Evolutionary conservation across 2,329 filamentous ascomycete species (phyloP), one percentile per base, ranked within the genome.

Genomic region (Aspergillus sp.): DNA sequence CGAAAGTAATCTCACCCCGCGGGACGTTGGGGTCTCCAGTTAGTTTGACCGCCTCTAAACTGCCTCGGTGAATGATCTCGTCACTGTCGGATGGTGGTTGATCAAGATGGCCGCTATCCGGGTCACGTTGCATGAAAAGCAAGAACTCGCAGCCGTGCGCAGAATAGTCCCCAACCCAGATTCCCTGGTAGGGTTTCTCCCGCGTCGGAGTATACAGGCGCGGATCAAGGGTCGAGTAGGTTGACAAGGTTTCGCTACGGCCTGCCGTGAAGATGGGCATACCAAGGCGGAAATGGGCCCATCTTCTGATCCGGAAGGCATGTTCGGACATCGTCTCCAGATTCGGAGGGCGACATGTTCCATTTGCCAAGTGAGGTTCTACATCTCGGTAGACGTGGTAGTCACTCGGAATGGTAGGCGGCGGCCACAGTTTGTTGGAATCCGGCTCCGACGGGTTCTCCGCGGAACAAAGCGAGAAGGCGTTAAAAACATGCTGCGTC

Each of bases 11-110:
- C 73, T 97, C 90, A 9, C 93, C 94, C 9, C 93, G 84, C 0
- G 94, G 94, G 14, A 98, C 87, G 65, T 97, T 96, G 0, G 89
- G 87, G 69, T 99, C 94, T 0, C 94, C 94, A 0, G 94, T 98
- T 36, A 99, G 79, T 73, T 98, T 98, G 70, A 97, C 87, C 0
- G 90, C 94, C 73, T 93, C 87, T 3, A 98, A 75, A 1, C 87
- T 82, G 4, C 92, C 91, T 12, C 80, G 81, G 65, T 90, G 86
- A 1, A 85, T 78, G 14, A 78, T 76, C 26, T 80, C 77, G 1
- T 73, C 69, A 52, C 80, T 79, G 42, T 58, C 20, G 6, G 57
- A 32, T 10, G 58, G 61, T 74, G 16, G 80, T 74, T 5, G 77
- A 76, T 65, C 88, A 83, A 12, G 66, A 68, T 0, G 75, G 70